Base-by-base conservation (phyloP, 257 asterid genomes). In the Salvia rosmarinus region DNA sequence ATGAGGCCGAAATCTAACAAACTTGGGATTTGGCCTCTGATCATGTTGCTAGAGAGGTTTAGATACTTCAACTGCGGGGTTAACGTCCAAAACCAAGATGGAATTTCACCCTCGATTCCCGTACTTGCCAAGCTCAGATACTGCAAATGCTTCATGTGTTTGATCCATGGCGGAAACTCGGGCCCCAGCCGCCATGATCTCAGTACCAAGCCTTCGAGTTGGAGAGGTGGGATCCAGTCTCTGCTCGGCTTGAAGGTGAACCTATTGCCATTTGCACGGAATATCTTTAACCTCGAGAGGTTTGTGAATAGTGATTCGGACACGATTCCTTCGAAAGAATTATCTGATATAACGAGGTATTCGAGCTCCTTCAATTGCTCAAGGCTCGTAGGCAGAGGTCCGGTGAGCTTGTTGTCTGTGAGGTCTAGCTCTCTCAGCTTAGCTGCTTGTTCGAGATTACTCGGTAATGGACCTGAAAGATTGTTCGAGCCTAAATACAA, bases 161-260 rank as follows among this genome's bases (percentile, higher is more conserved):
- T 28, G 17, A 76, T 77, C 83, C 83, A 72, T 12, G 43, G 14
- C 4, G 70, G 85, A 4, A 78, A 82, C 23, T 68, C 47, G 0
- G 77, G 70, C 28, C 77, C 81, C 44, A 82, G 34, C 30, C 35
- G 17, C 66, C 78, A 78, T 5, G 64, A 50, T 28, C 68, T 46
- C 39, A 78, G 20, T 12, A 60, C 21, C 12, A 82, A 56, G 64
- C 40, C 61, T 58, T 23, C 70, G n/a, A 82, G 66, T 14, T 57
- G 78, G 25, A 78, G 72, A 14, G 83, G 83, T 63, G 79, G 79
- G 57, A 75, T 44, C 83, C 83, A 78, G 4, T 43, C 66, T 19
- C 19, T 6, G 43, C 64, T 63, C 28, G 78, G 59, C 46, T 75
- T 78, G 62, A 62, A 34, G 30, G n/a, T 7, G 14, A 72, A 75